Evolutionary conservation across 2,329 filamentous ascomycete species (phyloP), one percentile per base, ranked within the genome.

Genomic region (Zasmidium angulare): DNA sequence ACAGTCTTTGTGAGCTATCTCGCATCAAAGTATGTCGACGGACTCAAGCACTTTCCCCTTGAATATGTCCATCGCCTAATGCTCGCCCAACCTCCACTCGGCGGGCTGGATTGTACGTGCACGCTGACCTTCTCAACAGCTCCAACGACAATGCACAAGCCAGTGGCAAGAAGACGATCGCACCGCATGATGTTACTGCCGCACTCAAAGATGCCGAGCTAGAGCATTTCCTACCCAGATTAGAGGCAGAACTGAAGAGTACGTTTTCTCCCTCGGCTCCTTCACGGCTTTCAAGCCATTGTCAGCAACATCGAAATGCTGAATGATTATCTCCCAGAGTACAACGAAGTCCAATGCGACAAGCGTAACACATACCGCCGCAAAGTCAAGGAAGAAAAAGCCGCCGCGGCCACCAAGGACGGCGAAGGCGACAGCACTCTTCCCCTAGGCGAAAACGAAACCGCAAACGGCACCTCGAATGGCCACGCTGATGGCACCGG

Each of bases 1-100:
- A 93, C 89, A 1, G 87, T 95, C 0, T 95, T 95, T 70, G 88
- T 95, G 67, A 93, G 86, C 76, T 90, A 93, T 73, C 79, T 95
- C 29, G 87, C 89, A 48, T 83, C 85, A 62, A 84, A 87, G 90
- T 93, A 82, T 56, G 88, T 81, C 21, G 29, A 29, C 11, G 11
- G 11, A 29, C 11, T 4, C 26, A 29, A 11, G 26, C 4, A 4
- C 11, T 11, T 29, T 29, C 26, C 6, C 11, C 26, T 29, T 29
- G 26, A 4, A 29, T 4, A 4, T 29, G 26, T 29, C 11, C 26
- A 29, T 11, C 11, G 26, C 26, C 11, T 4, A 11, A 29, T 29
- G 26, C 26, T n/a, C n/a, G n/a, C n/a, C n/a, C n/a, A n/a, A n/a
- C n/a, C n/a, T n/a, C n/a, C n/a, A n/a, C n/a, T n/a, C n/a, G n/a